Evolutionary conservation across 2,329 filamentous ascomycete genomes (phyloP).

Genomic region (Ophiostoma ulmi): DNA sequence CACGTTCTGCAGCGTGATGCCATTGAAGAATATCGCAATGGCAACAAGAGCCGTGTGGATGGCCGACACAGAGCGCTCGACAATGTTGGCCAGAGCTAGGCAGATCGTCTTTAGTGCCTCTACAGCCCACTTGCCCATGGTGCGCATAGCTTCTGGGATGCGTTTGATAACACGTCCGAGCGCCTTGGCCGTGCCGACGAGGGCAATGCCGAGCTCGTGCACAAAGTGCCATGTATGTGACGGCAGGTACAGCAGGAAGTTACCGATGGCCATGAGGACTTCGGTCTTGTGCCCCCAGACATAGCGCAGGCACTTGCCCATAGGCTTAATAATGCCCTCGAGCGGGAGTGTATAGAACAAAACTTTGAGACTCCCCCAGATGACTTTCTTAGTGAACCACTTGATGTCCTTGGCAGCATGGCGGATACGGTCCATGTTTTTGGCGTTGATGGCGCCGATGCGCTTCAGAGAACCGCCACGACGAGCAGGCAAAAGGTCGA

Average conservation of each 20-base stretch:
- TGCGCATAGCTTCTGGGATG: background rate
- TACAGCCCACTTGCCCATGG: background rate
- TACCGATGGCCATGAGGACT: conserved; percentile 25
- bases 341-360: conserved; percentile 18
- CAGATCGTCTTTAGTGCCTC: conserved; percentile 4
- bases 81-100: background rate
- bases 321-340: background rate
- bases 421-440: conserved; percentile 29
- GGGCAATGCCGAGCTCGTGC: conserved; percentile 29
- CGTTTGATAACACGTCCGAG: background rate
- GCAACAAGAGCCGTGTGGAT: background rate
- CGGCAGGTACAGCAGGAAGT: conserved; percentile 3
- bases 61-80: background rate
- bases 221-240: conserved; percentile 29
- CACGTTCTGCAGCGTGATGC: conserved; percentile 39
- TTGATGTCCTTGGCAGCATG: conserved; percentile 17
- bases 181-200: conserved; percentile 24
- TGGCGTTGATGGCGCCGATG: conserved; percentile 35
- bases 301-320: background rate
- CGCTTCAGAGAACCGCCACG: conserved; percentile 38
- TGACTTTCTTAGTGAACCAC: background rate
- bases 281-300: conserved; percentile 31
- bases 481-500: conserved; percentile 39
- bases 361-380: conserved; percentile 16
- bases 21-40: conserved; percentile 32